Conservation (phyloP, 805 yeast species). For the Ogataea trehalophila region DNA sequence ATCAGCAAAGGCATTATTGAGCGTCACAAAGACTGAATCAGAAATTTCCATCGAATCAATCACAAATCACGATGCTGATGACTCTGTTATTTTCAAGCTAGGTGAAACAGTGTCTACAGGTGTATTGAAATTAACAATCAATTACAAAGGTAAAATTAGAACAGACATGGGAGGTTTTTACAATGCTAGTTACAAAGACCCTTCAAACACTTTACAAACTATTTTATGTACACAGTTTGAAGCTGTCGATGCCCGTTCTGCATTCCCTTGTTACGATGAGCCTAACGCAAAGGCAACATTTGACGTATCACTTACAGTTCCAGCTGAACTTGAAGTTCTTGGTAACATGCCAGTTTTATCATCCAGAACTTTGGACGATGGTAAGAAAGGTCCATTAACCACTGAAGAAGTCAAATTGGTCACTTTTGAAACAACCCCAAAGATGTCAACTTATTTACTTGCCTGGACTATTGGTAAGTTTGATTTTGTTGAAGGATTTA, state of each 20-base stretch:
- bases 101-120: constrained; percentile 33
- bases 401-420: constrained; percentile 20
- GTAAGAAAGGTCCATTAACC: constrained; percentile 17
- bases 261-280: constrained; percentile 56
- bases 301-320: constrained; percentile 35
- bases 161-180: constrained; percentile 56
- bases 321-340: constrained; percentile 34
- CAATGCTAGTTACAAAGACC: constrained; percentile 38
- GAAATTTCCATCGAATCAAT: constrained; percentile 16
- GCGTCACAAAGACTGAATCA: constrained; percentile 25
- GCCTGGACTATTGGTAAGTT: constrained; percentile 59
- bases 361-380: constrained; percentile 15
- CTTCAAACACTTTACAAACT: constrained; percentile 30
- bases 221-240: constrained; percentile 54
- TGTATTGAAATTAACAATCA: constrained; percentile 27
- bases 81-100: constrained; percentile 59
- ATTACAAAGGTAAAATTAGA: constrained; percentile 41
- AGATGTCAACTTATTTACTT: constrained; percentile 51
- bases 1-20: constrained; percentile 17
- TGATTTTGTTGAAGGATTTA: constrained; percentile 45
- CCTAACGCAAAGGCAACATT: constrained; percentile 55
- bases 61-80: constrained; percentile 38
- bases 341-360: constrained; percentile 42
- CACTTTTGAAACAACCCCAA: constrained; percentile 42
- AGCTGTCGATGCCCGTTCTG: constrained; percentile 54